Evolutionary conservation across 768 basidiomycete genomes (phyloP), one percentile per base, ranked within the genome.

Genomic region (Podaxis carcinomalis): DNA sequence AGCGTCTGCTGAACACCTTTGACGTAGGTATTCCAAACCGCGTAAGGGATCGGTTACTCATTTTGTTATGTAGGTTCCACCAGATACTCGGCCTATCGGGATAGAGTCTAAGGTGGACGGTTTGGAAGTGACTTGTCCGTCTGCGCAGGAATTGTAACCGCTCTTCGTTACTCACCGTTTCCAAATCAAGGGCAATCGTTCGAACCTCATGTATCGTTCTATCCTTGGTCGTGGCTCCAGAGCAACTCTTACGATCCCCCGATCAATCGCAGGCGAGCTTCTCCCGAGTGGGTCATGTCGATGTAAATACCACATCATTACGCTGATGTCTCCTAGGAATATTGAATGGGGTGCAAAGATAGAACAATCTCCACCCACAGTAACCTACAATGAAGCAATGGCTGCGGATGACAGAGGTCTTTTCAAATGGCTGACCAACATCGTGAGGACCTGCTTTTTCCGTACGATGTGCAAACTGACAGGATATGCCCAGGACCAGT

Each of bases 191-290:
- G 86, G 84, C 83, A 81, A 4, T 81, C 81, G 2, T 73, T 82
- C 10, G 74, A 81, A 53, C 75, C 79, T 1, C 95, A 98, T 69
- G 73, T 80, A n/a, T 95, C 94, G 0, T 65, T 88, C 53, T 98
- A 92, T 68, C 93, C 95, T 0, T 93, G 93, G 89, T 75, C 83
- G 39, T 96, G 94, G 89, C 80, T 98, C 3, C 79, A 80, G 67
- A 70, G 74, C 63, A 85, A 93, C 63, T 87, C 92, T 3, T 96
- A 95, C 69, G 90, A 95, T 68, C 92, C 93, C 7, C 78, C 82
- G 2, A 68, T 80, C 42, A 65, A 68, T 57, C 68, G 62, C 63
- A 68, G 61, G 7, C 69, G 70, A 36, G 42, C 67, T 23, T 58
- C 64, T 2, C 62, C 71, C 36, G 85, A 85, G 88, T 88, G 60